Evolutionary conservation across 768 basidiomycete species (phyloP).

Genomic region (Boletus bicolor): DNA sequence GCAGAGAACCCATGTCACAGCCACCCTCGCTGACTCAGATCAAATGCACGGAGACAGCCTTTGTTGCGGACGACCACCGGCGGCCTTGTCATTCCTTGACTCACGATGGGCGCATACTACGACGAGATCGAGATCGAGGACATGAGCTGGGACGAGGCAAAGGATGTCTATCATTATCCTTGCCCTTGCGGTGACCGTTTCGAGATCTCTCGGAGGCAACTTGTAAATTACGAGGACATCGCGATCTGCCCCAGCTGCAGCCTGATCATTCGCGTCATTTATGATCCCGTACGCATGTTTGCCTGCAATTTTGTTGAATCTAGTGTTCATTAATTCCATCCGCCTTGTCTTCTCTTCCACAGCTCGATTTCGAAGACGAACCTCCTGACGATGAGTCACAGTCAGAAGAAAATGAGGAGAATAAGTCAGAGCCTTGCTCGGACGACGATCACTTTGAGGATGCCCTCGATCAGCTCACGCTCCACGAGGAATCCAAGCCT

Average conservation of each 20-base stretch:
- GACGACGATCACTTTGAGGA: slow-evolving; percentile 56
- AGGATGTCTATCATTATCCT: slow-evolving; percentile 89
- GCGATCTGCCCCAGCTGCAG: slow-evolving; percentile 97
- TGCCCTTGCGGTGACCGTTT: slow-evolving; percentile 98
- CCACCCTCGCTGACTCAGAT: neutral
- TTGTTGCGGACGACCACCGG: neutral
- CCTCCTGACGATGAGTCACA: slow-evolving; percentile 46
- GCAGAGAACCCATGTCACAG: neutral
- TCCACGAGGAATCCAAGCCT: slow-evolving; percentile 13
- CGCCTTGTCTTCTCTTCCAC: neutral
- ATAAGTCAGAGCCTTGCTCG: slow-evolving; percentile 35
- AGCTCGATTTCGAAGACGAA: slow-evolving; percentile 87
- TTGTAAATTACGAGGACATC: slow-evolving; percentile 87
- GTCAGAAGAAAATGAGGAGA: slow-evolving; percentile 32
- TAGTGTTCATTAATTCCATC: neutral
- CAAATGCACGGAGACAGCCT: neutral
- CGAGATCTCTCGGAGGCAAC: slow-evolving; percentile 85
- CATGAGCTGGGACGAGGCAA: slow-evolving; percentile 85
- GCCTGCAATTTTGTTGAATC: neutral
- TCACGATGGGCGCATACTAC: slow-evolving; percentile 78
- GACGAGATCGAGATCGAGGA: slow-evolving; percentile 98
- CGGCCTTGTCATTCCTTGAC: neutral
- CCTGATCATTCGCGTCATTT: slow-evolving; percentile 87
- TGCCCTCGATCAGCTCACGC: slow-evolving; percentile 58
- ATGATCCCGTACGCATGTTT: slow-evolving; percentile 75